Conservation (phyloP, 2,329 filamentous ascomycete species). For the Fusarium floridanum region DNA sequence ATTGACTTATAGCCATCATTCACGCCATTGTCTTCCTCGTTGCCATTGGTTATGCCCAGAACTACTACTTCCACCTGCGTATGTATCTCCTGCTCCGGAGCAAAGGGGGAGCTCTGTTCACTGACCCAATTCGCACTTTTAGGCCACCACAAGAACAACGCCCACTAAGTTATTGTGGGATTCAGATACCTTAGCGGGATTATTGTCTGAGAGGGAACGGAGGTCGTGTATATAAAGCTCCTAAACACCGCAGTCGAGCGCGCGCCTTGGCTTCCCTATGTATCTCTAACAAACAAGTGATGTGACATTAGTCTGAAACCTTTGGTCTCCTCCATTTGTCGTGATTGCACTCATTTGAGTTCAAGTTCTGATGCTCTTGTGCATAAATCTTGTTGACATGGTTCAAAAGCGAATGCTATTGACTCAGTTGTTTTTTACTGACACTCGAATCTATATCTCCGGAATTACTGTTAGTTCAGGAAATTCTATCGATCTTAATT, state of each 20-base stretch:
- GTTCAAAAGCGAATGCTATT: too few species aligned
- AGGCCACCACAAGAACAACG: constrained; percentile 99
- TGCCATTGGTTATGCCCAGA: constrained; percentile 90
- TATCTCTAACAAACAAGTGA: constrained; percentile 50
- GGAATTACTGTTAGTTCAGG: background rate
- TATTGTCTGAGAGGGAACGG: constrained; percentile 43
- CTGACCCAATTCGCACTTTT: constrained; percentile 33
- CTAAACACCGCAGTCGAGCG: constrained; percentile 52
- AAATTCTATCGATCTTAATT: background rate
- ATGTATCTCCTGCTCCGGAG: constrained; percentile 61
- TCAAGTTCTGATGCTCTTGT: background rate
- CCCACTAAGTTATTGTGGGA: constrained; percentile 75
- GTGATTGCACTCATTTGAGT: background rate
- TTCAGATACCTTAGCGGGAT: constrained; percentile 38
- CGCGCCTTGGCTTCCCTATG: constrained; percentile 53
- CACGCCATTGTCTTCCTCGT: constrained; percentile 86
- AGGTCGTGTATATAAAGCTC: constrained; percentile 59
- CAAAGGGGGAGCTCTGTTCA: constrained; percentile 2
- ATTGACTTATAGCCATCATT: constrained; percentile 76
- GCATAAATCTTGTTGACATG: background rate
- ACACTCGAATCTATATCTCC: background rate
- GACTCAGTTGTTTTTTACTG: background rate
- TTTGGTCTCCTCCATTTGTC: background rate
- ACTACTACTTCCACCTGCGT: constrained; percentile 99
- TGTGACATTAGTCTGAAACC: constrained; percentile 39